A percentile compares a stretch with the other conserved stretches of the same genome.
Evolutionary conservation across 164 flowering plant species (phyloP).

Genomic region (Echeveria elegans): DNA sequence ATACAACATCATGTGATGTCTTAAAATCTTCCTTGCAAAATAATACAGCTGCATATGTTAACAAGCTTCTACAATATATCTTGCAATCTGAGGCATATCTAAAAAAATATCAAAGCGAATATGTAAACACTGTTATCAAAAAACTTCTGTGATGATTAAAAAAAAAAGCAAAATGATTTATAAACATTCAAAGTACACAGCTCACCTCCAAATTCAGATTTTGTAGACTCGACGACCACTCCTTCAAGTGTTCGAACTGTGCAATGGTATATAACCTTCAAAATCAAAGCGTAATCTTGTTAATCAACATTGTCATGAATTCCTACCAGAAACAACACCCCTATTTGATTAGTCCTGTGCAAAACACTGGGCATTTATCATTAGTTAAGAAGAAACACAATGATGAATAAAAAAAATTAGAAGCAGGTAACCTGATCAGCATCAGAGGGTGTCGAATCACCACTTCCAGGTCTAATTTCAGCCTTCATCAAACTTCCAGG

Average conservation of each 20-base stretch:
- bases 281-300: slow-evolving; percentile 2
- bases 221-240: slow-evolving; percentile 70
- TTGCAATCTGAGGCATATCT: too few relatives aligned
- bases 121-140: too few relatives aligned
- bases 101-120: too few relatives aligned
- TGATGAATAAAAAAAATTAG: neutral
- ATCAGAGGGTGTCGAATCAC: slow-evolving; percentile 53
- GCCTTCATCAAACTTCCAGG: slow-evolving; percentile 92
- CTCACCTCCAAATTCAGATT: slow-evolving; percentile 70
- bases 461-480: slow-evolving; percentile 69
- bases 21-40: too few relatives aligned
- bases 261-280: slow-evolving; percentile 79
- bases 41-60: too few relatives aligned
- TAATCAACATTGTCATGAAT: neutral
- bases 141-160: too few relatives aligned
- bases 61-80: too few relatives aligned
- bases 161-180: neutral
- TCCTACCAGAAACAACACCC: too few relatives aligned
- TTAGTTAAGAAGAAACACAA: neutral
- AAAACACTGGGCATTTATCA: too few relatives aligned
- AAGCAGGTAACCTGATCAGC: slow-evolving; percentile 66
- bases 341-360: too few relatives aligned
- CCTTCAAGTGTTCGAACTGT: slow-evolving; percentile 84
- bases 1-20: neutral
- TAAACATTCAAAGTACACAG: slow-evolving; percentile 5